These are phyloP conservation scores for Neophaeococcomyces aloes DNA, from an alignment of 2,329 filamentous ascomycete genomes.

Conservation along the genomic window DNA sequence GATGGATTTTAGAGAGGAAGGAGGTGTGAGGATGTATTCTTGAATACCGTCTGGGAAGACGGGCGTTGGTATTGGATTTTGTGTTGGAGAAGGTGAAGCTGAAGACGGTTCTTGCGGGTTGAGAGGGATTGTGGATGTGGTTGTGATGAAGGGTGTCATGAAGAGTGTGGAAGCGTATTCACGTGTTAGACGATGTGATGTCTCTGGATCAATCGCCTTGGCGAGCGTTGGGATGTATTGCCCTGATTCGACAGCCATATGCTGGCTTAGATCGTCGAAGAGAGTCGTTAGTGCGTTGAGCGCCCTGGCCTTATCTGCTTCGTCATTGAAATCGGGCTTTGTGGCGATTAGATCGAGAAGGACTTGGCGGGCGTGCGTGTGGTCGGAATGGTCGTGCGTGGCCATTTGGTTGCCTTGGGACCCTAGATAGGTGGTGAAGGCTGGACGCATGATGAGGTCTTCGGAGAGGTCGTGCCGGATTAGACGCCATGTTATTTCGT, in stretches of 20 bases:
- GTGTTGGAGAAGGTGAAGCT: too few species aligned
- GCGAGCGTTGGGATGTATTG: constrained; percentile 16
- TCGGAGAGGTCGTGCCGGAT: constrained; percentile 20
- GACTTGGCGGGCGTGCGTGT: constrained; percentile 10
- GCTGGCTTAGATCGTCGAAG: constrained; percentile 14
- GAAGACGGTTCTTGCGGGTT: too few species aligned
- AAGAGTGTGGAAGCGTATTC: constrained; percentile 14
- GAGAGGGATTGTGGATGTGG: too few species aligned
- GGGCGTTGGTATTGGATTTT: too few species aligned
- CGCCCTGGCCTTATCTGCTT: neutral
- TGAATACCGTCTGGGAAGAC: too few species aligned
- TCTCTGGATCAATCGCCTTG: constrained; percentile 7
- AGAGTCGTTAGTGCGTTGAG: constrained; percentile 2
- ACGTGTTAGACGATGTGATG: constrained; percentile 12
- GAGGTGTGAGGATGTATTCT: too few species aligned
- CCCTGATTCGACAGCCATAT: constrained; percentile 17
- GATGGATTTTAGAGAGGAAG: too few species aligned
- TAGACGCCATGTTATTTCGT: constrained; percentile 15
- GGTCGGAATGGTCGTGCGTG: constrained; percentile 18
- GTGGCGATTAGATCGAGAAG: constrained; percentile 8
- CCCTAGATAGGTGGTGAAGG: constrained; percentile 15
- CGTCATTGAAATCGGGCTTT: neutral
- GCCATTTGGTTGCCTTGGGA: constrained; percentile 12
- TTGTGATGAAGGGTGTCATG: constrained; percentile 10
- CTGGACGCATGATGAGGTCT: constrained; percentile 19